Base-by-base conservation (phyloP, 768 basidiomycete species). In the Rhizopogon sp. region DNA sequence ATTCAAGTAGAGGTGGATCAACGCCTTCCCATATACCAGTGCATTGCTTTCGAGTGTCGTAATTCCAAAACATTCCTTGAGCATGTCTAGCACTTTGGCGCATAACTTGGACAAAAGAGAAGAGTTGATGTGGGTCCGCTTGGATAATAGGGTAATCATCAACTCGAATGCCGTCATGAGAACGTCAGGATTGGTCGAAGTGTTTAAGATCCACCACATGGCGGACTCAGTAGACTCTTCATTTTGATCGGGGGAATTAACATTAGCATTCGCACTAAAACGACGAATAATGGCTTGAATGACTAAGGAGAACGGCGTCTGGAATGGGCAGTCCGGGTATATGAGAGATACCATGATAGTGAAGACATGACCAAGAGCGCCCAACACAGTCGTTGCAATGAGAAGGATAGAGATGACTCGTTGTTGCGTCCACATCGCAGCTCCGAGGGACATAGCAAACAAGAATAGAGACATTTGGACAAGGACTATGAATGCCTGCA, bases 121-220 rank as follows among this genome's bases (percentile, higher is more conserved):
- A 25, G 25, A 25, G 25, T 2, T 3, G 3, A 25, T 3, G 3
- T n/a, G n/a, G n/a, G 25, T 50, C 20, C 43, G 22, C 17, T 35
- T 22, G 16, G 52, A 41, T 11, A 49, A 52, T 31, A 31, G 3
- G 31, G 31, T 31, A 31, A 6, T 31, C 31, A 31, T 31, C 9
- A 31, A 31, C 31, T 31, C 31, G 31, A 31, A 31, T 31, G 31
- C 6, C 39, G 39, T 22, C 43, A 2, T n/a, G 31, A 41, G 17
- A 47, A 58, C 43, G 22, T 55, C 53, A 9, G 52, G 52, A 51
- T 60, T 55, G 29, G 42, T 58, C 6, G 57, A 60, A 20, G 49
- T 60, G 17, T 60, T 44, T 13, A 60, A 52, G 16, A 58, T 35
- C 59, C 59, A 31, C 31, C 31, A 31, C 31, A 31, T 31, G 31